Base-by-base conservation (phyloP, 78 protist genomes). In the Dictyostelium capitatum region DNA sequence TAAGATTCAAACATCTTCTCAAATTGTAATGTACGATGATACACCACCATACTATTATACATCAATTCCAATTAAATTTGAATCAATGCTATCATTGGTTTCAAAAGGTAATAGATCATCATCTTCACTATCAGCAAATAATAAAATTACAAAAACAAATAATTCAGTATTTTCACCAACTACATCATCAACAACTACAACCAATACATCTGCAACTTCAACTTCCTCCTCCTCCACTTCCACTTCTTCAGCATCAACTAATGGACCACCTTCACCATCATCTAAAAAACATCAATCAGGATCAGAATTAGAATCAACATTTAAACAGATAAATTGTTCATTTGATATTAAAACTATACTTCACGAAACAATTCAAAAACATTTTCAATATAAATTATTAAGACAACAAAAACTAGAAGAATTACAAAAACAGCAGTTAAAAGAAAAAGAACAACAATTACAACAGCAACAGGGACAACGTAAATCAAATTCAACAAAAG, bases 301-400 rank as follows among this genome's bases (percentile, higher is more conserved):
- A 37, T 85, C 92, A 37, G 92, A 85, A 25, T 59, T 85, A 10
- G 92, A 85, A 30, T 74, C 83, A 17, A 74, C 75, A 28, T 85
- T 85, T 62, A 85, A 85, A 75, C 92, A 85, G 57, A 85, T 85
- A 3, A 85, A 85, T 46, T 85, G 92, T 11, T 85, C 92, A 32
- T 41, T 46, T 75, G 92, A 85, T 30, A 85, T 85, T 20, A 74
- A 74, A 47, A 72, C 83, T 11, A 85, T 85, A 25, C 72, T 85
- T 12, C 50, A 46, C 23, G 92, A 85, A 56, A 75, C 70, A 9
- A 75, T 74, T 19, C 37, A 72, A 25, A 85, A 75, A 57, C 64
- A 85, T 47, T 75, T 32, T 19, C 32, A 23, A 41, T 6, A 46
- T 80, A 53, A 69, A 73, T 2, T 48, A 59, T 46, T 46, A 82